phyloP scores from a whole-genome alignment of 1,284 basidiomycete genomes.

The Stygiomarasmius scandens region DNA sequence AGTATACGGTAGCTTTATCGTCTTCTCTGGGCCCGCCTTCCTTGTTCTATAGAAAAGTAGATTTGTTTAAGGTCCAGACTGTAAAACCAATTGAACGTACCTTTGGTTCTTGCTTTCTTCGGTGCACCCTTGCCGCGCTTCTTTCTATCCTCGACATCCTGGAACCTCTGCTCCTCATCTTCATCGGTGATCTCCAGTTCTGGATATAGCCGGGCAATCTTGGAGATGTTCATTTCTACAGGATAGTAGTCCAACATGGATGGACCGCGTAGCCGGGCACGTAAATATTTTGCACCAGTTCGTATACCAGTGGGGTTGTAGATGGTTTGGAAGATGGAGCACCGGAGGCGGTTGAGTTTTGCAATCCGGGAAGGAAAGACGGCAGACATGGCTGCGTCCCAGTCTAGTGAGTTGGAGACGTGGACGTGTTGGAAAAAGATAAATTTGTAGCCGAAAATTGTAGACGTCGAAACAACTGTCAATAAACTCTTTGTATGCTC shows the following conservation, averaged over 20 bases:
- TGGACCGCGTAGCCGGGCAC: conserved; percentile 73
- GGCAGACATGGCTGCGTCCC: conserved; percentile 28
- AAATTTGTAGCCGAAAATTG: not conserved
- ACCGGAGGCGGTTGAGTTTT: conserved; percentile 60
- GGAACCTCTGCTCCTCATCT: conserved; percentile 64
- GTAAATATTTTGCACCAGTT: conserved; percentile 86
- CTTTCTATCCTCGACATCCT: conserved; percentile 68
- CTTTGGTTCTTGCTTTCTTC: conserved; percentile 72
- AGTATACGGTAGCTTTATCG: not conserved
- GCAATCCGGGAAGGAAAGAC: conserved; percentile 49
- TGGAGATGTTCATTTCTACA: conserved; percentile 50
- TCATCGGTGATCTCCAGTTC: conserved; percentile 63
- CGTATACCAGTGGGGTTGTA: conserved; percentile 80
- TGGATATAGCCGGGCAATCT: conserved; percentile 53
- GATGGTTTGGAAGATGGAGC: conserved; percentile 79
- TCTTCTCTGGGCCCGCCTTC: conserved; percentile 10
- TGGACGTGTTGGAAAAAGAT: not conserved
- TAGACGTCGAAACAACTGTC: not conserved
- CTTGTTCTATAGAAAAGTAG: conserved; percentile 7
- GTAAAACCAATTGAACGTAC: conserved; percentile 33
- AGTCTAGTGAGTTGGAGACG: not conserved
- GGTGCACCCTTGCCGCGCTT: conserved; percentile 80
- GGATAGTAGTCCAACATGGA: conserved; percentile 82
- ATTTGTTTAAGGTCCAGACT: not conserved
- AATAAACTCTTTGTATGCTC: not conserved